These are phyloP conservation scores for Starmerella bombi DNA, from an alignment of 805 yeast species.

Conservation along the genomic window DNA sequence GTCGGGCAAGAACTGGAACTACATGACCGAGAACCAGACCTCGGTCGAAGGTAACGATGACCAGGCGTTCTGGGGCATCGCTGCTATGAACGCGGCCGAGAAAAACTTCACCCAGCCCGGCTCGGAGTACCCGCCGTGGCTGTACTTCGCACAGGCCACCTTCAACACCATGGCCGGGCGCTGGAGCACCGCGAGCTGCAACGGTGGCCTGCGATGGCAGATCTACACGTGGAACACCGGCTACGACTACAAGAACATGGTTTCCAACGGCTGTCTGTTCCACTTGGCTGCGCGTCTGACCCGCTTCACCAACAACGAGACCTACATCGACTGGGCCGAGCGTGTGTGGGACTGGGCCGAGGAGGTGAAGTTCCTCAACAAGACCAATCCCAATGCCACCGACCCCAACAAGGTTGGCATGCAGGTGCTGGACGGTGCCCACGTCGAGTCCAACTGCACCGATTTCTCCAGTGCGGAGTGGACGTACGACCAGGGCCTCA, in stretches of 20 bases:
- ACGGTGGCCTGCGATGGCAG: conserved; percentile 94
- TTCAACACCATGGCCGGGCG: conserved; percentile 80
- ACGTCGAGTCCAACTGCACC: conserved; percentile 44
- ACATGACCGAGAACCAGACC: conserved; percentile 75
- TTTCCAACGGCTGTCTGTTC: conserved; percentile 82
- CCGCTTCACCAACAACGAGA: conserved; percentile 59
- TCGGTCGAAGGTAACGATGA: conserved; percentile 96
- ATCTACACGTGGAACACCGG: conserved; percentile 91
- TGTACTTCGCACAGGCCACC: conserved; percentile 72
- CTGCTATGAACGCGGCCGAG: conserved; percentile 87
- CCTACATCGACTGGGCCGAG: conserved; percentile 65
- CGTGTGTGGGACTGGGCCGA: conserved; percentile 70
- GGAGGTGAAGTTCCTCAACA: conserved; percentile 37
- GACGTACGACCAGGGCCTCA: conserved; percentile 76
- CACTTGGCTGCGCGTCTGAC: conserved; percentile 79
- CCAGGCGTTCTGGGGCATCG: conserved; percentile 94
- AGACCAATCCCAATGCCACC: conserved; percentile 25
- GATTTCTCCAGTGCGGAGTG: conserved; percentile 49
- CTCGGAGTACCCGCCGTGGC: conserved; percentile 39
- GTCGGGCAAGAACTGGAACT: conserved; percentile 59
- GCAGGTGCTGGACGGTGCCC: conserved; percentile 28
- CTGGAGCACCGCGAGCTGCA: conserved; percentile 67
- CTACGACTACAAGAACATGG: conserved; percentile 81
- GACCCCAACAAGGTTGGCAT: conserved; percentile 25
- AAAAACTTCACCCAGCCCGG: conserved; percentile 66